Base-by-base conservation (phyloP, 2,329 filamentous ascomycete genomes). In the Aspergillus tubingensis region DNA sequence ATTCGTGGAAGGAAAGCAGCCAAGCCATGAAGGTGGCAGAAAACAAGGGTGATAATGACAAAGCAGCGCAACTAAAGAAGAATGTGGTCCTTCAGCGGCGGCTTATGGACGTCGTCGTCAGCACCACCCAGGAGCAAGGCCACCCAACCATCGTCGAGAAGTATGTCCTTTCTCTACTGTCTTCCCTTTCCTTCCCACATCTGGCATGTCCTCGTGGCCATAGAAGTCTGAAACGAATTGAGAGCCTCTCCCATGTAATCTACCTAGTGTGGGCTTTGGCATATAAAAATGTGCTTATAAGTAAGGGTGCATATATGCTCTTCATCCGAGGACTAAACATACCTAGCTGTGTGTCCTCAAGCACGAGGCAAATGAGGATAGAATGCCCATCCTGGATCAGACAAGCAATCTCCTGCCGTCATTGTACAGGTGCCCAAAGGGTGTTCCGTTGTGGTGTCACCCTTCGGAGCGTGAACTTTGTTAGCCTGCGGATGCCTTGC, bases 1-100 rank as follows among this genome's bases (percentile, higher is more conserved):
- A 88, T 70, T 78, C 82, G 39, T 88, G 86, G 86, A 87, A 86
- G 68, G 75, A 79, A 36, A 84, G 85, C 66, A 81, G 78, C 47
- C 81, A 83, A 64, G 81, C 82, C 23, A 78, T 88, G 63, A 81
- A 83, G 63, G 78, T 83, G 63, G 86, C 86, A 10, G 84, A 86
- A 67, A 82, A 85, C 60, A 80, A 84, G 71, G 83, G 85, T 67
- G 78, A 82, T 67, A 78, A 77, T 62, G 76, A 80, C 53, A 83
- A 86, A 70, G 77, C 86, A 15, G 78, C 81, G 10, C 72, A 81
- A 50, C 76, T 88, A 19, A 85, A 83, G 68, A 82, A 82, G 65
- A 79, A 85, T 59, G 86, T 87, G 36, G 77, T 82, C 53, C 80
- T 82, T 64, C 84, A 86, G 69, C 82, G 85, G 56, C 81, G 83